Conservation (phyloP, 495 filamentous ascomycete species). For the Trichocladium uniseriatum region DNA sequence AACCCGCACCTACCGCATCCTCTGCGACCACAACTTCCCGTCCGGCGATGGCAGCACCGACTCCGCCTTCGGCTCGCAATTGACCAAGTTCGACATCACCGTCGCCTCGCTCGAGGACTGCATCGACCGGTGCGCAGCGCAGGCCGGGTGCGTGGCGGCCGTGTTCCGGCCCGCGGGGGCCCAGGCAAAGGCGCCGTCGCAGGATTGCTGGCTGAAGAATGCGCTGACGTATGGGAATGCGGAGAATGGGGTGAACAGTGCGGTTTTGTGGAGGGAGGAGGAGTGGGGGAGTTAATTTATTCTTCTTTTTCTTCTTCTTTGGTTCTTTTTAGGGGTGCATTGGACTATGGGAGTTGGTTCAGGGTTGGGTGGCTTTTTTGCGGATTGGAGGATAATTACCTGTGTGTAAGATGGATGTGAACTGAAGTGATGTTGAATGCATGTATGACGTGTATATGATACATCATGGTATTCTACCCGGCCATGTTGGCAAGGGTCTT, state of each 20-base stretch:
- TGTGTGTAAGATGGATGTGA: too few species aligned
- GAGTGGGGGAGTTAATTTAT: not conserved
- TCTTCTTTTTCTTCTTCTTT: not conserved
- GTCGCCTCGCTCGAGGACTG: constrained; percentile 9
- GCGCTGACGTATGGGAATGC: not conserved
- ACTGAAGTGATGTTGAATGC: too few species aligned
- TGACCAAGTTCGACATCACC: not conserved
- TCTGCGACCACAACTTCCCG: constrained; percentile 12
- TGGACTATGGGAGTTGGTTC: too few species aligned
- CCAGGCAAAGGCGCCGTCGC: not conserved
- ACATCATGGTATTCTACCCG: too few species aligned
- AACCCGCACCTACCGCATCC: constrained; percentile 5
- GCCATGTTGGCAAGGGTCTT: too few species aligned
- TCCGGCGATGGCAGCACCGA: constrained; percentile 13
- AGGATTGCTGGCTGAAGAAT: constrained; percentile 19
- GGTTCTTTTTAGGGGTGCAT: too few species aligned
- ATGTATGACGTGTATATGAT: too few species aligned
- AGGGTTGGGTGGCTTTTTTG: too few species aligned
- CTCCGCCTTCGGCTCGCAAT: too few species aligned
- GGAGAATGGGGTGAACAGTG: constrained; percentile 1
- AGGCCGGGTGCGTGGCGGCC: constrained; percentile 11
- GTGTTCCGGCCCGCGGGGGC: constrained; percentile 4
- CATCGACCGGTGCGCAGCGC: constrained; percentile 12
- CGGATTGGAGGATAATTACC: too few species aligned
- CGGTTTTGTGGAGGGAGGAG: constrained; percentile 5